phyloP scores from a whole-genome alignment of 1,139 yeast species.

The Hansenula lynferdii region DNA sequence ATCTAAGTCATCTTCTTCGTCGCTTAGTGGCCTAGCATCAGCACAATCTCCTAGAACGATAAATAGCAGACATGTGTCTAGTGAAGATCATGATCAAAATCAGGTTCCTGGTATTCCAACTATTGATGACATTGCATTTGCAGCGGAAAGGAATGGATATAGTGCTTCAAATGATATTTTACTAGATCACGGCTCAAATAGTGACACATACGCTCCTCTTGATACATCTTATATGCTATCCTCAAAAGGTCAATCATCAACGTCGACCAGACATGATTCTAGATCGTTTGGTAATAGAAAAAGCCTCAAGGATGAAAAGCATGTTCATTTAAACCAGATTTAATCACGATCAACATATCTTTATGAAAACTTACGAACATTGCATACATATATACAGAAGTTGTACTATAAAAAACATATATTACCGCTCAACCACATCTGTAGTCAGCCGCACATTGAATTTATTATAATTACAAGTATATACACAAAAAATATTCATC shows the following conservation, averaged over 20 bases:
- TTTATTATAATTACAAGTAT: background rate
- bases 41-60: background rate
- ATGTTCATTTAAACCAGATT: background rate
- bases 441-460: too few species aligned
- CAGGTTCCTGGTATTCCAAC: background rate
- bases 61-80: conserved; percentile 1
- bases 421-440: too few species aligned
- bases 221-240: too few species aligned
- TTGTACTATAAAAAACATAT: too few species aligned
- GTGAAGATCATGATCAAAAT: background rate
- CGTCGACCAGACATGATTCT: background rate
- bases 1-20: background rate
- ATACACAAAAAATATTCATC: background rate
- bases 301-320: background rate
- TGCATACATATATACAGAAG: background rate
- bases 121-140: background rate
- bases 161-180: too few species aligned
- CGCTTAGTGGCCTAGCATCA: background rate
- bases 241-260: background rate
- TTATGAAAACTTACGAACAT: background rate
- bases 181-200: too few species aligned
- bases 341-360: background rate
- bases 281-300: background rate
- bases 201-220: too few species aligned
- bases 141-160: too few species aligned